Evolutionary conservation across 2,329 filamentous ascomycete species (phyloP).

Genomic region (Dothideomycetidae sp.): DNA sequence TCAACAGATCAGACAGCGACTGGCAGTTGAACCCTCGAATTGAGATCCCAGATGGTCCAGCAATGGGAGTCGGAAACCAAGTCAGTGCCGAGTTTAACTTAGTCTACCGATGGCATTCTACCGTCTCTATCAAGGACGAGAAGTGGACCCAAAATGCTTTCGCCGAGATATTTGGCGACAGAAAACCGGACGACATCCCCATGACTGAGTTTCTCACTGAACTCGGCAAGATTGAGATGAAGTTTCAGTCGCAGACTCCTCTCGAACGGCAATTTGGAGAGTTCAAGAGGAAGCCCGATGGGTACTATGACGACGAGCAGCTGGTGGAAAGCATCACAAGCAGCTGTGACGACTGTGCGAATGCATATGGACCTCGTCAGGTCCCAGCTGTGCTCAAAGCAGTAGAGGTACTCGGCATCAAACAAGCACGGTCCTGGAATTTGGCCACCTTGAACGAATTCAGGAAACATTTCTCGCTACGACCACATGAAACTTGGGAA

Average conservation of each 20-base stretch:
- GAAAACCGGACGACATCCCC: conserved; percentile 13
- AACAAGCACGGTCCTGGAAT: conserved; percentile 48
- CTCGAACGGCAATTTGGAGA: conserved; percentile 21
- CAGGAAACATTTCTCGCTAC: conserved; percentile 47
- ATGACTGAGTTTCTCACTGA: conserved; percentile 19
- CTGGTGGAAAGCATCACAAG: conserved; percentile 41
- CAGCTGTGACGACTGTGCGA: conserved; percentile 47
- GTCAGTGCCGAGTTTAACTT: conserved; percentile 40
- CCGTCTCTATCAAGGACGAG: conserved; percentile 31
- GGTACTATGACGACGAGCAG: conserved; percentile 43
- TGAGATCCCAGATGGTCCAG: conserved; percentile 24
- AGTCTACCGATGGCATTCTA: conserved; percentile 38
- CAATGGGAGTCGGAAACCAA: conserved; percentile 36
- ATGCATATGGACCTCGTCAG: conserved; percentile 44
- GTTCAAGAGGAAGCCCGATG: conserved; percentile 26
- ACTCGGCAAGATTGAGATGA: conserved; percentile 17
- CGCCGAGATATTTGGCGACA: conserved; percentile 19
- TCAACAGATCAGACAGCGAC: conserved; percentile 28
- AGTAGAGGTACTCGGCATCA: conserved; percentile 49
- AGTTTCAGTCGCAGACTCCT: conserved; percentile 19
- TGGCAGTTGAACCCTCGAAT: conserved; percentile 32
- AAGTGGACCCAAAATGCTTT: conserved; percentile 30
- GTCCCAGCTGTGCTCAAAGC: conserved; percentile 44
- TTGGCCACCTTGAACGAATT: conserved; percentile 51
- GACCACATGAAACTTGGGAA: conserved; percentile 41